Base-by-base conservation (phyloP, 495 filamentous ascomycete genomes). In the Podospora pseudopauciseta region DNA sequence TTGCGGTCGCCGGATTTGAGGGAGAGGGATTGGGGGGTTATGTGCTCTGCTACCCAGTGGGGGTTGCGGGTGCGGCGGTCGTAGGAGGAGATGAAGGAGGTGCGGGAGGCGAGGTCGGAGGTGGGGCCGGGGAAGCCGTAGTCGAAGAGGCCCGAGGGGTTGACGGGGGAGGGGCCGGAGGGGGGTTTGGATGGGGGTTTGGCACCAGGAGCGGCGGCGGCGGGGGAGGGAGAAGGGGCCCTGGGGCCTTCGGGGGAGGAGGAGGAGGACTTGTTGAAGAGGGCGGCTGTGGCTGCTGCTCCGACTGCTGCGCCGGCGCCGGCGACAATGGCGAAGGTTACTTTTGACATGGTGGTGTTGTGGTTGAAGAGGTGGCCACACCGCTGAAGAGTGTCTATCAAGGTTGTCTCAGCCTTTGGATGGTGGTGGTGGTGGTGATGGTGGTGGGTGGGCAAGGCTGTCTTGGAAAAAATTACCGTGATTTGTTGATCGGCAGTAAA, bases 51-150 rank as follows among this genome's bases (percentile, higher is more conserved):
- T 7, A 97, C 95, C 95, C 95, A 99, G 76, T 89, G 79, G 2
- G 95, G 95, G 76, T 98, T 99, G 72, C 93, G 90, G 64, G 89
- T 91, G 66, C 94, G 91, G 11, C 95, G 91, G 79, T 99, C 94
- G 83, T 88, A 99, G 73, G 90, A 89, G 30, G 93, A 96, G 69
- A 93, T 84, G 49, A 97, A 85, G 27, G 91, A 89, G 3, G 85
- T 77, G 16, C 91, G 86, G 53, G 87, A 84, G 55, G 92, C 89
- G 65, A 96, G 86, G 79, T 99, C 95, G 72, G 88, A 85, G 32
- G 94, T 79, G 39, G 95, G 96, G 66, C 95, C 95, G 1, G 95
- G 94, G 81, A 98, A 98, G 72, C 96, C 95, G 80, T 99, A 99
- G 77, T 97, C 90, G 78, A 96, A 94, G 73, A 99, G 84, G 19